Evolutionary conservation across 495 filamentous ascomycete species (phyloP), one percentile per base, ranked within the genome.

Genomic region (Xylaria cubensis): DNA sequence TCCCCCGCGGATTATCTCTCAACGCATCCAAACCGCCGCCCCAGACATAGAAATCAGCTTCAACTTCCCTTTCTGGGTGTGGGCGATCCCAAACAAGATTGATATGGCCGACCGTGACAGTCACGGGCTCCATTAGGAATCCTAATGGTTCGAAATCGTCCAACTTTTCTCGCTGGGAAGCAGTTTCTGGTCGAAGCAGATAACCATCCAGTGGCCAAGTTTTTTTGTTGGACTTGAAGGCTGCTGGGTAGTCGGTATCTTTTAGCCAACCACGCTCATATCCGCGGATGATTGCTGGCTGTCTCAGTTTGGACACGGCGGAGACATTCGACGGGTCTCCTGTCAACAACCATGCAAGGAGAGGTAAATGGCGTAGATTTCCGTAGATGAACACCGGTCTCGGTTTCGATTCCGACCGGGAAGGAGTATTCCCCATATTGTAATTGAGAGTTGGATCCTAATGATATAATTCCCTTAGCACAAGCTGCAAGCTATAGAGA

Each of bases 361-460:
- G 67, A n/a, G 72, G 65, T 58, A 59, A 36, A 29, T 72, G 67
- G 29, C 72, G 64, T 26, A 76, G 44, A 17, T 68, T 71, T 4
- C 74, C 72, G 59, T 78, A 75, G 17, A 76, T 62, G 26, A 78
- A 78, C 39, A 78, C 29, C 8, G 74, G 68, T 36, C 70, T 67
- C 6, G 62, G 61, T 15, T 62, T 70, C 24, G 62, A 39, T 39
- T 39, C 7, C 36, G 36, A 8, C 36, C 1, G 36, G 8, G 36
- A 39, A 39, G 36, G 36, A 39, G 36, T 8, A 8, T 39, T 39
- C 8, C 5, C 0, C 36, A 39, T 39, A 8, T 39, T 39, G 8
- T 39, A 8, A 8, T 8, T 26, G 55, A 58, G 55, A 58, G 13
- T 58, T 13, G 55, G 26, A 34, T 58, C 15, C 5, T 29, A 34